Conservation (phyloP, 2,329 filamentous ascomycete species). For the Colletotrichum tanaceti region DNA sequence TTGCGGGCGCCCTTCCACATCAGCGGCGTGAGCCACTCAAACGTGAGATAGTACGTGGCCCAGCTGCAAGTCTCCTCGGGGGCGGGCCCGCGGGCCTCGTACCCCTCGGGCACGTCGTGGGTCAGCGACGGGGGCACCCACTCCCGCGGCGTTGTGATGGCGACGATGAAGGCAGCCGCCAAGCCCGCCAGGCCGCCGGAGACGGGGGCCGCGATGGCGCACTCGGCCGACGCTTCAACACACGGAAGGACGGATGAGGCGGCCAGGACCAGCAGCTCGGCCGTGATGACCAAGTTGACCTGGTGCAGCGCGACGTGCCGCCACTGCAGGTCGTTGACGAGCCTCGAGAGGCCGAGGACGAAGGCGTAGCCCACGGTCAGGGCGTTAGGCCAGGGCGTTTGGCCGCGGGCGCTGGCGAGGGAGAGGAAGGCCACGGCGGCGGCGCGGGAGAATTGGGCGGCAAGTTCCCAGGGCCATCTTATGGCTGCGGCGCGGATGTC, state of each 20-base stretch:
- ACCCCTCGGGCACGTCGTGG: slow-evolving; percentile 53
- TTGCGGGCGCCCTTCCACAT: slow-evolving; percentile 60
- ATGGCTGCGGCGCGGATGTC: slow-evolving; percentile 54
- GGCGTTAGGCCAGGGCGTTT: slow-evolving; percentile 52
- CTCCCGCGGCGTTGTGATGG: slow-evolving; percentile 60
- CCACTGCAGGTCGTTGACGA: slow-evolving; percentile 57
- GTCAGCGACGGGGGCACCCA: slow-evolving; percentile 60
- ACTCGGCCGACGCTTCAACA: slow-evolving; percentile 51
- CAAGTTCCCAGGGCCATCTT: slow-evolving; percentile 56
- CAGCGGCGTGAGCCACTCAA: slow-evolving; percentile 62
- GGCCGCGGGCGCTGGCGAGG: slow-evolving; percentile 50
- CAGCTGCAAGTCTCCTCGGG: slow-evolving; percentile 66
- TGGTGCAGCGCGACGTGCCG: slow-evolving; percentile 61
- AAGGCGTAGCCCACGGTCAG: slow-evolving; percentile 55
- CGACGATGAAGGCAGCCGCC: slow-evolving; percentile 52
- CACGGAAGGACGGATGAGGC: slow-evolving; percentile 57
- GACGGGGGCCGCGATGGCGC: slow-evolving; percentile 44
- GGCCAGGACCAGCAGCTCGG: slow-evolving; percentile 51
- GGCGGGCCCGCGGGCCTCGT: slow-evolving; percentile 53
- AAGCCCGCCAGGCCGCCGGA: slow-evolving; percentile 53
- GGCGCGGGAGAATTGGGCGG: slow-evolving; percentile 55
- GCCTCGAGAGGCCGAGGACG: slow-evolving; percentile 56
- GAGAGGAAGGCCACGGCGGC: slow-evolving; percentile 54
- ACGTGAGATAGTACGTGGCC: slow-evolving; percentile 63
- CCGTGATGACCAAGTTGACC: slow-evolving; percentile 58